Evolutionary conservation across 1,139 yeast genomes (phyloP).

Genomic region (Candida sp.): DNA sequence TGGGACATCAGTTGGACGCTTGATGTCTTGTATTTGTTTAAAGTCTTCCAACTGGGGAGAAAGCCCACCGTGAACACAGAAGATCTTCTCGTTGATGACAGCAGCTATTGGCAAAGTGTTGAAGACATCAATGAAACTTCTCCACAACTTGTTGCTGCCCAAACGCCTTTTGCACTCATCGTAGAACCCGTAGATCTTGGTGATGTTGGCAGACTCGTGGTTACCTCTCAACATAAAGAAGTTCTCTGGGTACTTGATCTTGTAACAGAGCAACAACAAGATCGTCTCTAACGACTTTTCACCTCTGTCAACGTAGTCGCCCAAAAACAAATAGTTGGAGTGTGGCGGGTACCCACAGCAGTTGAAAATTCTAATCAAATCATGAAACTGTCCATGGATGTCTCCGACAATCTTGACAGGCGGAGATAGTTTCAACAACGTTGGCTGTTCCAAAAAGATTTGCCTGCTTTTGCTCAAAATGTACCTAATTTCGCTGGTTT

Average conservation of each 20-base stretch:
- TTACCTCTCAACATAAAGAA: conserved; percentile 92
- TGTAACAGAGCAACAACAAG: conserved; percentile 81
- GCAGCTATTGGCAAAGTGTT: conserved; percentile 90
- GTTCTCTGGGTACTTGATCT: conserved; percentile 96
- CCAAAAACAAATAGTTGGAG: conserved; percentile 87
- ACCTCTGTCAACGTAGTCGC: conserved; percentile 98
- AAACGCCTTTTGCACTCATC: conserved; percentile 95
- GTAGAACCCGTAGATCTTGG: conserved; percentile 94
- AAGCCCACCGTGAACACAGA: conserved; percentile 90
- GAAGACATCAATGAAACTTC: conserved; percentile 77
- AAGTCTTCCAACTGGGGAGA: conserved; percentile 74
- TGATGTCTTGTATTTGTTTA: conserved; percentile 69
- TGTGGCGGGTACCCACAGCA: conserved; percentile 99
- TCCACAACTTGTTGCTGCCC: conserved; percentile 69
- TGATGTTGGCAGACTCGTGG: conserved; percentile 97
- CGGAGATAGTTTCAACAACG: conserved; percentile 85
- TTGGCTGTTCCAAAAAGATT: conserved; percentile 86
- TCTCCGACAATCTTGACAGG: conserved; percentile 99
- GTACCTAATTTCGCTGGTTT: conserved; percentile 60
- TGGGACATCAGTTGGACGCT: conserved; percentile 88
- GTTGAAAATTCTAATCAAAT: conserved; percentile 86
- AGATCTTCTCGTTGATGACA: conserved; percentile 80
- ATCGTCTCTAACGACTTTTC: conserved; percentile 95
- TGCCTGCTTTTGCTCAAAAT: conserved; percentile 79
- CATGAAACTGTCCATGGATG: conserved; percentile 97